Evolutionary conservation across 441 rosid species (phyloP).

Genomic region (Populus hybrid): DNA sequence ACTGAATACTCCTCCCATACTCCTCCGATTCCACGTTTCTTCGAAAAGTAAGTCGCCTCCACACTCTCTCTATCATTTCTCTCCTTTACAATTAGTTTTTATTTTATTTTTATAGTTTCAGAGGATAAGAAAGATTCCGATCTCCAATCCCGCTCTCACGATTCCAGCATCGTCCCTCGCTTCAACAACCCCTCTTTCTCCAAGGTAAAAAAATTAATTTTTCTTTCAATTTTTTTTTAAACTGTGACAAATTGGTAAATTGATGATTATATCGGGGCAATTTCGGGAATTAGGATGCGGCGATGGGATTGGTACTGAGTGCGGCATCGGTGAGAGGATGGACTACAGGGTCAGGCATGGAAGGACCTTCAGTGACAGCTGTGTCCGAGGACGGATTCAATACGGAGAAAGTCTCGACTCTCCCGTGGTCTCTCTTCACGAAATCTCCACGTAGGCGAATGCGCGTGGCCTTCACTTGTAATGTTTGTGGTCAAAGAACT

Average conservation of each 20-base stretch:
- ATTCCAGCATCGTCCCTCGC: conserved; percentile 58
- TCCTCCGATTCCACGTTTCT: conserved; percentile 43
- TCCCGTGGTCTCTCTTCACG: conserved; percentile 92
- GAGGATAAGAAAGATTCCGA: conserved; percentile 49
- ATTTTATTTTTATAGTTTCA: conserved; percentile 11
- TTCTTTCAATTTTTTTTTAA: no score
- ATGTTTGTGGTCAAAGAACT: conserved; percentile 82
- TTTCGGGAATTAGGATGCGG: conserved; percentile 51
- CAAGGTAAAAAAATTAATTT: conserved; percentile 28
- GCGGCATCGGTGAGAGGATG: conserved; percentile 83
- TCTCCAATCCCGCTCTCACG: conserved; percentile 50
- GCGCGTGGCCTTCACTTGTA: conserved; percentile 94
- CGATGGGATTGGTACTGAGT: conserved; percentile 88
- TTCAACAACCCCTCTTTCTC: conserved; percentile 53
- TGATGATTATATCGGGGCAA: conserved; percentile 1
- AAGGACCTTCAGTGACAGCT: conserved; percentile 73
- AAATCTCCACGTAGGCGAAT: conserved; percentile 88
- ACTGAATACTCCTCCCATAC: conserved; percentile 26
- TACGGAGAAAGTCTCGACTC: conserved; percentile 65
- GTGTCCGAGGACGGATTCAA: conserved; percentile 40
- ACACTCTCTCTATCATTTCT: not conserved
- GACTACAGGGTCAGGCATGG: conserved; percentile 96
- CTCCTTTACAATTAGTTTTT: not conserved
- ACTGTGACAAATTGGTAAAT: not conserved
- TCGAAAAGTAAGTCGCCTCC: conserved; percentile 51